Evolutionary conservation across 768 basidiomycete species (phyloP).

Genomic region (Omphalotus guepiniiformis): DNA sequence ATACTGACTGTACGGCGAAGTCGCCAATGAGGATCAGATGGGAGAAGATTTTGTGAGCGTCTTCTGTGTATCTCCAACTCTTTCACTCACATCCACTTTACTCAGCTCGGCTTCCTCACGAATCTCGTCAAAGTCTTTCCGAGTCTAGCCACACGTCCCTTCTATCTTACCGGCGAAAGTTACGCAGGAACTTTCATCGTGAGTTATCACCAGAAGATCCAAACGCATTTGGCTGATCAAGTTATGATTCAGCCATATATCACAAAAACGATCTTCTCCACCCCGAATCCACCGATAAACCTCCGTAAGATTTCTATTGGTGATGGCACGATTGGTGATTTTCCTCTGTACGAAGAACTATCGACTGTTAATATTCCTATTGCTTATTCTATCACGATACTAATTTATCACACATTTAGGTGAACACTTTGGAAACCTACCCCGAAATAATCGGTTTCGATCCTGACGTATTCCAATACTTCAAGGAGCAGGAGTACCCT

Average conservation of each 20-base stretch:
- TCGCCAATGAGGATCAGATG: slow-evolving; percentile 62
- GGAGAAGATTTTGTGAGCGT: slow-evolving; percentile 47
- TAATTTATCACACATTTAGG: not conserved
- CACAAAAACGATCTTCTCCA: slow-evolving; percentile 41
- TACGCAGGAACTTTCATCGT: slow-evolving; percentile 53
- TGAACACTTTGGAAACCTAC: slow-evolving; percentile 37
- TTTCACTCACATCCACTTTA: slow-evolving; percentile 23
- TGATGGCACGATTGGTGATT: slow-evolving; percentile 38
- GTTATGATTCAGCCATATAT: slow-evolving; percentile 45
- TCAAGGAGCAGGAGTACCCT: slow-evolving; percentile 38
- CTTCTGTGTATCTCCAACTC: not conserved
- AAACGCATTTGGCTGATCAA: slow-evolving; percentile 10
- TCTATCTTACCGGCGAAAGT: slow-evolving; percentile 47
- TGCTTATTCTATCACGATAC: not conserved
- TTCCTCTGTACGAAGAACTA: slow-evolving; percentile 27
- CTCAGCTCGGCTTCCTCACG: slow-evolving; percentile 29
- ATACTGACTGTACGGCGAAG: slow-evolving; percentile 20
- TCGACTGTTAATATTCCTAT: slow-evolving; percentile 26
- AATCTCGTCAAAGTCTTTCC: slow-evolving; percentile 54
- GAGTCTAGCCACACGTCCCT: slow-evolving; percentile 42
- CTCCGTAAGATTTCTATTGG: slow-evolving; percentile 48
- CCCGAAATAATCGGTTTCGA: slow-evolving; percentile 54
- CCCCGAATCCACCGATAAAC: slow-evolving; percentile 40
- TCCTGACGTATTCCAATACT: slow-evolving; percentile 38
- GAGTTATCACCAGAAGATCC: slow-evolving; percentile 12